A percentile compares a stretch with the other conserved stretches of the same genome.
These are phyloP conservation scores for Leishmania mexicana DNA, from an alignment of 208 protist species.

Conservation along the genomic window DNA sequence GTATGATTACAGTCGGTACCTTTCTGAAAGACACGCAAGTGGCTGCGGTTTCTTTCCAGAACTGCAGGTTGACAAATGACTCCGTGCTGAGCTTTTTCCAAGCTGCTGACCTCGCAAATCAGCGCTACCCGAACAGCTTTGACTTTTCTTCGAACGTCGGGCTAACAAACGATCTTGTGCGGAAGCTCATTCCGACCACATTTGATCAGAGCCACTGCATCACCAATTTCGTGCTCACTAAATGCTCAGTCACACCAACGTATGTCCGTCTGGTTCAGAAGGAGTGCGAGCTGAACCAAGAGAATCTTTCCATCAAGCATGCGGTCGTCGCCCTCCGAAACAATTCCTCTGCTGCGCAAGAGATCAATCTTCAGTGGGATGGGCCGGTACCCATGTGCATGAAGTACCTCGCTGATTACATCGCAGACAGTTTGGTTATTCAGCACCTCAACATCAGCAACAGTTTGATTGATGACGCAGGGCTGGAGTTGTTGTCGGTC, in stretches of 20 bases:
- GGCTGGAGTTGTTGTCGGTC: constrained; percentile 51
- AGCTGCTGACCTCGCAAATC: constrained; percentile 41
- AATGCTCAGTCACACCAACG: constrained; percentile 60
- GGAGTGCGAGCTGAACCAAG: constrained; percentile 79
- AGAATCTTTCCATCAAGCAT: constrained; percentile 67
- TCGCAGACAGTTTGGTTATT: constrained; percentile 60
- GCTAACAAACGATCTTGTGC: constrained; percentile 58
- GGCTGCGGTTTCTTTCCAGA: constrained; percentile 40
- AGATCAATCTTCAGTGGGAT: constrained; percentile 86
- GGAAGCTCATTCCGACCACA: constrained; percentile 39
- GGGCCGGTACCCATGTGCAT: constrained; percentile 51
- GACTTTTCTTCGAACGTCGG: constrained; percentile 63
- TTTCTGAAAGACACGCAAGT: constrained; percentile 58
- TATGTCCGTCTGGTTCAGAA: constrained; percentile 41
- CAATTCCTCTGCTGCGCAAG: constrained; percentile 43
- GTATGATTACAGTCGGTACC: constrained; percentile 42
- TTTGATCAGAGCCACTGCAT: constrained; percentile 73
- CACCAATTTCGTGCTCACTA: constrained; percentile 50
- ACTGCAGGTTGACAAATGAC: constrained; percentile 53
- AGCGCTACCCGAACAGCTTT: constrained; percentile 46
- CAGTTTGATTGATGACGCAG: constrained; percentile 65
- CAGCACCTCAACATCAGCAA: constrained; percentile 84
- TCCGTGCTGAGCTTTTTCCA: constrained; percentile 61
- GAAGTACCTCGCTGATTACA: constrained; percentile 58
- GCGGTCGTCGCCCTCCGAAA: constrained; percentile 58